Conservation (phyloP, 305 asterid genomes). For the Fraxinus greggii region DNA sequence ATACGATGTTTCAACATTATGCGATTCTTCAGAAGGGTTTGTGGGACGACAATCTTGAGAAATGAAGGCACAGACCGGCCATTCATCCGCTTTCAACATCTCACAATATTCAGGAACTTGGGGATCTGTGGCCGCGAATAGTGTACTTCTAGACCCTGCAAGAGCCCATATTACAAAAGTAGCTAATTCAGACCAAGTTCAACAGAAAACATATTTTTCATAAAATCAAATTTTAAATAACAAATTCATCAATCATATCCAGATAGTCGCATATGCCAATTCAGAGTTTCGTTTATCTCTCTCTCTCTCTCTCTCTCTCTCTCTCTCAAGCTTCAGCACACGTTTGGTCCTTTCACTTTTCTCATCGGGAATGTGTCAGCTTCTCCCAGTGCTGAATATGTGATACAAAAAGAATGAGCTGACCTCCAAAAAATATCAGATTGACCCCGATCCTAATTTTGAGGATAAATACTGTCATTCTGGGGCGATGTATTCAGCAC, state of each 20-base stretch:
- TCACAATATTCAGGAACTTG: constrained; percentile 81
- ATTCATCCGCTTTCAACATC: constrained; percentile 75
- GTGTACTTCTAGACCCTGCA: constrained; percentile 94
- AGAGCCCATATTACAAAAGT: constrained; percentile 20
- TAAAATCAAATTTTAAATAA: constrained; percentile 2
- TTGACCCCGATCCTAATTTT: not conserved
- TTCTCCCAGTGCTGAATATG: not conserved
- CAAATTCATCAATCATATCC: not conserved
- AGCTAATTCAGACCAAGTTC: constrained; percentile 4
- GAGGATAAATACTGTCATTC: too few species aligned
- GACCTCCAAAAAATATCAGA: not conserved
- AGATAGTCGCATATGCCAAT: not conserved
- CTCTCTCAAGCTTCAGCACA: not conserved
- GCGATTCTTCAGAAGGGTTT: constrained; percentile 91
- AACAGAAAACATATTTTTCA: not conserved
- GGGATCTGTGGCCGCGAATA: constrained; percentile 92
- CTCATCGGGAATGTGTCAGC: not conserved
- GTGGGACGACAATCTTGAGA: constrained; percentile 87
- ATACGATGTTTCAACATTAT: constrained; percentile 57
- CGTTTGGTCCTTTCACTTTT: not conserved
- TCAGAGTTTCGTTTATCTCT: too few species aligned
- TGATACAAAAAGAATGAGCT: not conserved
- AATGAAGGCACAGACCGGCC: constrained; percentile 90
- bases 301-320: too few species aligned
- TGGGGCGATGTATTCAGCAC: not conserved